Conservation (phyloP, 176 grass and related monocot species). For the Calamus simplicifolius region DNA sequence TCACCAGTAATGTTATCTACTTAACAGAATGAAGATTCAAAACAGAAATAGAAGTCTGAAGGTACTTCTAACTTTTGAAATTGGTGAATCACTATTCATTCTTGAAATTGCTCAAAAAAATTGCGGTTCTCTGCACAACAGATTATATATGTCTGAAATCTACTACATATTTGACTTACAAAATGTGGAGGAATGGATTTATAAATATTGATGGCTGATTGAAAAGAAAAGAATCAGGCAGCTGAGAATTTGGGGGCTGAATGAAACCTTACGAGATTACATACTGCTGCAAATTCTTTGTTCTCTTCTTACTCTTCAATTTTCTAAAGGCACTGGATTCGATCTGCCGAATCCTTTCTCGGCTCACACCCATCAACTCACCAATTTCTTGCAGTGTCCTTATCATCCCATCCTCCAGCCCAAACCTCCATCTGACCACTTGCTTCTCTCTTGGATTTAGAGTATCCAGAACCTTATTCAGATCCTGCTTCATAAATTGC, state of each 20-base stretch:
- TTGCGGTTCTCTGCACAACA: too few species aligned
- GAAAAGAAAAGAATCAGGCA: conserved; percentile 7
- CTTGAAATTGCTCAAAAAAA: too few species aligned
- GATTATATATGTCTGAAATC: too few species aligned
- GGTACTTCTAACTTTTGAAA: too few species aligned
- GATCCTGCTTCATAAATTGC: conserved; percentile 52
- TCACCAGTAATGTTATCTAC: too few species aligned
- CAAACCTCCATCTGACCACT: conserved; percentile 64
- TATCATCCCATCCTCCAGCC: conserved; percentile 56
- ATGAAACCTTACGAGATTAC: conserved; percentile 27
- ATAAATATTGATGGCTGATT: neutral
- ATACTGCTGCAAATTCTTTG: conserved; percentile 51
- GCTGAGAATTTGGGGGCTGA: neutral
- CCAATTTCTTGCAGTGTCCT: conserved; percentile 78
- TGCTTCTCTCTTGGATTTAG: conserved; percentile 54
- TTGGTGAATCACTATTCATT: too few species aligned
- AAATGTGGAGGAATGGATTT: neutral
- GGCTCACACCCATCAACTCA: conserved; percentile 55
- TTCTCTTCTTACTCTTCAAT: conserved; percentile 57
- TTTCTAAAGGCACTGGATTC: conserved; percentile 79
- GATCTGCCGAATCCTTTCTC: conserved; percentile 86
- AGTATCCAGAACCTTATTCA: conserved; percentile 50
- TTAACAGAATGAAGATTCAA: too few species aligned
- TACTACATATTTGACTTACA: too few species aligned
- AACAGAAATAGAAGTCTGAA: too few species aligned